Base-by-base conservation (phyloP, 2,329 filamentous ascomycete genomes). In the Claviceps quebecensis region DNA sequence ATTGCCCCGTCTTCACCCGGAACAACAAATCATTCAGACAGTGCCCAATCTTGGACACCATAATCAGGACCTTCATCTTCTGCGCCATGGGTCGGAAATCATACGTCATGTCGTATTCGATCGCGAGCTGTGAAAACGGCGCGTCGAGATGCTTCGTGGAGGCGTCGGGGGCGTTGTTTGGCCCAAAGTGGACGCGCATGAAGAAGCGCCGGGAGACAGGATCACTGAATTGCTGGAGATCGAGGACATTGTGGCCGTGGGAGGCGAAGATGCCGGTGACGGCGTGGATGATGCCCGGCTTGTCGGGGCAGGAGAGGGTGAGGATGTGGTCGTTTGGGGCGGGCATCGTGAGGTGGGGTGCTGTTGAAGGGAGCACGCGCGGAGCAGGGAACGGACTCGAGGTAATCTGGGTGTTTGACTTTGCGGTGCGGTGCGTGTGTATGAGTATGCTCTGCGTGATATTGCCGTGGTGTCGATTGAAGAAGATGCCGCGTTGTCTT, bases 31-130 rank as follows among this genome's bases (percentile, higher is more conserved):
- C 86, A 67, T 90, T 90, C 50, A 91, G 73, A 66, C 86, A 91
- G 72, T 91, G 86, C 8, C 86, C 87, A 60, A 88, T 90, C 72
- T 90, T 90, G 61, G 86, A 90, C 34, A 91, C 87, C 86, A 93
- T 91, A 72, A 93, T 87, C 60, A 93, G 73, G 47, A 90, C 83
- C 57, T 81, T 78, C 52, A 83, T 82, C 71, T 88, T 89, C 61
- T 81, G 74, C 48, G 80, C 70, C 13, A 81, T 76, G 3, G 84
- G 78, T 14, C 81, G 76, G 59, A 93, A 76, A 59, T 86, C 75
- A 70, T 85, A 88, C 59, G 80, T 73, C 81, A 88, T 85, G 53
- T 73, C 62, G 69, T 87, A 78, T 26, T 81, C 72, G 49, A 69
- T 60, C 3, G 83, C 83, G 49, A 87, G 78, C 43, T 72, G 67